Conservation (phyloP, 2,329 filamentous ascomycete species). For the Cladosporium colombiae region DNA sequence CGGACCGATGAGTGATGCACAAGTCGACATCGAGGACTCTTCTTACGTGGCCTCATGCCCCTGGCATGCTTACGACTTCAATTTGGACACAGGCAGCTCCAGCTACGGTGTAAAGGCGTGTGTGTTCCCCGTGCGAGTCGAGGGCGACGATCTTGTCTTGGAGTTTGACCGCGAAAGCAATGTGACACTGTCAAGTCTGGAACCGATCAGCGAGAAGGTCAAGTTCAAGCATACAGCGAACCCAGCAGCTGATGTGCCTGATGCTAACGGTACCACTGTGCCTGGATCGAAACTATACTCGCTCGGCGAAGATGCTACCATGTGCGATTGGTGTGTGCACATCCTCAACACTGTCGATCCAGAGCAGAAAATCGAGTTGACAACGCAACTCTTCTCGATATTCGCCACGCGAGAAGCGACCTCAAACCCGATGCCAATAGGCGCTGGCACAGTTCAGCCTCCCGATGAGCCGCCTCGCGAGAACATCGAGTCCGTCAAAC, state of each 20-base stretch:
- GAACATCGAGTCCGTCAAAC: constrained; percentile 16
- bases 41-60: constrained; percentile 24
- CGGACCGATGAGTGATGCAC: constrained; percentile 23
- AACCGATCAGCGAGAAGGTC: constrained; percentile 23
- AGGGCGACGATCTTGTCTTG: constrained; percentile 1
- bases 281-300: neutral
- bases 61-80: constrained; percentile 25
- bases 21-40: constrained; percentile 24
- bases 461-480: constrained; percentile 20
- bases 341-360: constrained; percentile 23
- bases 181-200: constrained; percentile 13
- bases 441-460: constrained; percentile 19
- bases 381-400: constrained; percentile 21
- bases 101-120: constrained; percentile 24
- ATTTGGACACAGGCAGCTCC: constrained; percentile 21
- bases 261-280: neutral
- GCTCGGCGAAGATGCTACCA: constrained; percentile 18
- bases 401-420: constrained; percentile 22
- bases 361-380: constrained; percentile 23
- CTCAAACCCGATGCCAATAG: constrained; percentile 21
- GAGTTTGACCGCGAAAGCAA: constrained; percentile 2
- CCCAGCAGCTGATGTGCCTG: constrained; percentile 3
- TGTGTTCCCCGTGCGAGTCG: constrained; percentile 17
- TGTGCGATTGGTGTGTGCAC: constrained; percentile 25
- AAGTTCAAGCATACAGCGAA: constrained; percentile 21